A percentile compares a stretch with the other conserved stretches of the same genome.
Conservation (phyloP, 2,329 filamentous ascomycete genomes). For the Aureobasidium sp. region DNA sequence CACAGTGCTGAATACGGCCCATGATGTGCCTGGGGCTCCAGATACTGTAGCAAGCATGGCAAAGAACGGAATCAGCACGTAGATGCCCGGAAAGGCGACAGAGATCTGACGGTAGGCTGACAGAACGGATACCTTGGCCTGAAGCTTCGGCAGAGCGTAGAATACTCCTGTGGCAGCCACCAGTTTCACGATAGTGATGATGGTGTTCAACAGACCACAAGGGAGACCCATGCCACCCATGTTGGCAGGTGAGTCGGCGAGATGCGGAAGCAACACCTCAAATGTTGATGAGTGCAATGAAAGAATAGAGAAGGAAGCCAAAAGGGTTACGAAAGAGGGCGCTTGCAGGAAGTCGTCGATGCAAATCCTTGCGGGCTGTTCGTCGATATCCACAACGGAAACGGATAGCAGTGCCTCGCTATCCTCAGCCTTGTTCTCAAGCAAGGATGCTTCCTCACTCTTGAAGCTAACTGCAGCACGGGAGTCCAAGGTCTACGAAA, state of each 20-base stretch:
- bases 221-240: conserved; percentile 39
- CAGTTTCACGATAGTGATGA: conserved; percentile 34
- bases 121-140: conserved; percentile 33
- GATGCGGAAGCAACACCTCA: conserved; percentile 39
- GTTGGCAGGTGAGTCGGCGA: conserved; percentile 37
- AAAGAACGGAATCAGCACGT: conserved; percentile 32
- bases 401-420: neutral
- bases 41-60: conserved; percentile 25
- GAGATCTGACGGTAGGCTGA: conserved; percentile 35
- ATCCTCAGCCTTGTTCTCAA: conserved; percentile 23
- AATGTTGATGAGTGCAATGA: conserved; percentile 49
- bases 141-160: conserved; percentile 28
- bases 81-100: conserved; percentile 32
- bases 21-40: neutral
- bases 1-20: conserved; percentile 25
- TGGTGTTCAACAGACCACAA: conserved; percentile 35
- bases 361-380: conserved; percentile 31
- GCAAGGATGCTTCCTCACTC: conserved; percentile 40
- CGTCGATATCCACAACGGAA: conserved; percentile 18
- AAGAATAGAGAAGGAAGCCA: conserved; percentile 44
- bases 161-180: conserved; percentile 33
- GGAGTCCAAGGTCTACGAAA: neutral
- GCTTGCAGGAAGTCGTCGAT: conserved; percentile 38
- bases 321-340: conserved; percentile 36
- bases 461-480: conserved; percentile 24